phyloP scores from a whole-genome alignment of 768 basidiomycete genomes.

The Tephrocybe sp. region DNA sequence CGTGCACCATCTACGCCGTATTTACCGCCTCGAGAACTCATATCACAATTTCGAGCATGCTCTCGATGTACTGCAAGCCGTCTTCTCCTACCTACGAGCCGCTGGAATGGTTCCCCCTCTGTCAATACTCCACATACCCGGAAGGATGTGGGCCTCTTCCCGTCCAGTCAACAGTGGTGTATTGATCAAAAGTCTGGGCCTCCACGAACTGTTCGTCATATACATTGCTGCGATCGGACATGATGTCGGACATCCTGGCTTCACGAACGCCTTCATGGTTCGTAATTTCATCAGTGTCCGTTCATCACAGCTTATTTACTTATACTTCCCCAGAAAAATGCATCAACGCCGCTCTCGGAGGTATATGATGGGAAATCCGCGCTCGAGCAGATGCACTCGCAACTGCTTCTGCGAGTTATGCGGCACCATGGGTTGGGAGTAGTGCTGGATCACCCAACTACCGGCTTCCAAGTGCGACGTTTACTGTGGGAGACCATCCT shows the following conservation, averaged over 20 bases:
- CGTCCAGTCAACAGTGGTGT: slow-evolving; percentile 36
- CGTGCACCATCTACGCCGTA: slow-evolving; percentile 83
- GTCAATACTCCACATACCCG: slow-evolving; percentile 56
- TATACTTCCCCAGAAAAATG: slow-evolving; percentile 73
- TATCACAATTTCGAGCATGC: slow-evolving; percentile 99
- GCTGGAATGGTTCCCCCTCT: slow-evolving; percentile 83
- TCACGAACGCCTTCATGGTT: slow-evolving; percentile 94
- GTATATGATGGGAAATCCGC: slow-evolving; percentile 90
- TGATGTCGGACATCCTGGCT: slow-evolving; percentile 95
- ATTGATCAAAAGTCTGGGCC: slow-evolving; percentile 46
- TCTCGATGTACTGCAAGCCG: slow-evolving; percentile 92
- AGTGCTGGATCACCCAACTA: slow-evolving; percentile 56
- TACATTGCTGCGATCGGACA: slow-evolving; percentile 95
- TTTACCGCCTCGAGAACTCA: slow-evolving; percentile 88
- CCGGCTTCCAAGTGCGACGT: slow-evolving; percentile 58
- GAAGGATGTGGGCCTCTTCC: slow-evolving; percentile 40
- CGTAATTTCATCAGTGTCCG: slow-evolving; percentile 24
- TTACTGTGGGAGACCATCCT: slow-evolving; percentile 81
- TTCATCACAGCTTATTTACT: slow-evolving; percentile 4
- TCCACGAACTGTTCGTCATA: slow-evolving; percentile 79
- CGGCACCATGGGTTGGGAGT: slow-evolving; percentile 74
- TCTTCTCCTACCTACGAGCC: slow-evolving; percentile 78
- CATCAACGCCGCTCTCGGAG: slow-evolving; percentile 81
- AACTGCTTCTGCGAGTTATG: slow-evolving; percentile 78
- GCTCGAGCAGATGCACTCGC: slow-evolving; percentile 90